These are phyloP conservation scores for Dryas integrifolia DNA, from an alignment of 331 rosid genomes.

Conservation along the genomic window DNA sequence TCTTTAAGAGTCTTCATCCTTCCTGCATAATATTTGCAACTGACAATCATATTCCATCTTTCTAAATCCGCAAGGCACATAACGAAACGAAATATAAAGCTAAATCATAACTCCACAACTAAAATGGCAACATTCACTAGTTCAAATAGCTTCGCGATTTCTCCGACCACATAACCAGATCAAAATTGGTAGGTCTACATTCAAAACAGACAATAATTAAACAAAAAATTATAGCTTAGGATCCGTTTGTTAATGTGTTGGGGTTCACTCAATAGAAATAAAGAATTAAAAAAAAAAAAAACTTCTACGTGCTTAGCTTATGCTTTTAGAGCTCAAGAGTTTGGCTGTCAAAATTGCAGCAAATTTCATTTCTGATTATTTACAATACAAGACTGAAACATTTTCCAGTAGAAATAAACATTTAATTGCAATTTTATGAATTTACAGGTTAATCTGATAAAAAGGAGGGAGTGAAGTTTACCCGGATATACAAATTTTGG, in stretches of 20 bases:
- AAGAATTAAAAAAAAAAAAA: not conserved
- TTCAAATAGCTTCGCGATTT: too few species aligned
- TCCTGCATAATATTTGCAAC: constrained; percentile 42
- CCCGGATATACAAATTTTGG: not conserved
- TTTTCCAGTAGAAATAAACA: not conserved
- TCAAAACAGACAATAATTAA: too few species aligned
- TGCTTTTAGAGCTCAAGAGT: not conserved
- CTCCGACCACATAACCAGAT: too few species aligned
- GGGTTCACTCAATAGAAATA: not conserved
- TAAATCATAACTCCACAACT: not conserved
- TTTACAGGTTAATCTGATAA: not conserved
- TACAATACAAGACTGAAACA: not conserved
- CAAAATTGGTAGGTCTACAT: too few species aligned
- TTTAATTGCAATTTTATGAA: not conserved
- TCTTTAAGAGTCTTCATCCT: constrained; percentile 77
- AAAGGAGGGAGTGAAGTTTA: not conserved
- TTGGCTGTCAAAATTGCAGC: not conserved
- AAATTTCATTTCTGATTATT: not conserved
- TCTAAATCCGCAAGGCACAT: not conserved
- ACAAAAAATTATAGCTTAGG: too few species aligned
- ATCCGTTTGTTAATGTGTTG: too few species aligned
- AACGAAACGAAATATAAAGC: not conserved
- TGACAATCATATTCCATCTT: not conserved
- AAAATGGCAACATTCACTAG: not conserved
- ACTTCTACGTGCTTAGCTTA: not conserved